These are phyloP conservation scores for Hemisphaericaspora lyxosophila DNA, from an alignment of 1,139 yeast genomes.

Conservation along the genomic window DNA sequence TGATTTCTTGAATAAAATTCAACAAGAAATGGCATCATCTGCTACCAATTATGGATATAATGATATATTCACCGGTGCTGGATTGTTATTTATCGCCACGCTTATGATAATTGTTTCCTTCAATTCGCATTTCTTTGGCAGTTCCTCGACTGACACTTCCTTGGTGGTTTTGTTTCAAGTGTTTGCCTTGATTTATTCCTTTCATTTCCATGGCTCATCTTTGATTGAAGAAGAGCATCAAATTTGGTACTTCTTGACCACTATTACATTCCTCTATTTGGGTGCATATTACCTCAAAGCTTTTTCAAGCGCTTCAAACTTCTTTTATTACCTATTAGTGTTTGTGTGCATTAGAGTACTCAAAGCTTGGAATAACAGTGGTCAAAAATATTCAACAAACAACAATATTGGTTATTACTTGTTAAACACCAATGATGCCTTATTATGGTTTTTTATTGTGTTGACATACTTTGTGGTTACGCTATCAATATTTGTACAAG, in stretches of 20 bases:
- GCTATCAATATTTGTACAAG: slow-evolving; percentile 28
- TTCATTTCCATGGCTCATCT: slow-evolving; percentile 82
- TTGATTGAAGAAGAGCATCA: slow-evolving; percentile 97
- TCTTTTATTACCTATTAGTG: slow-evolving; percentile 25
- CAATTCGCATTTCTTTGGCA: slow-evolving; percentile 17
- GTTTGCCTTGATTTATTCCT: slow-evolving; percentile 47
- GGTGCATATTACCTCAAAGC: slow-evolving; percentile 14
- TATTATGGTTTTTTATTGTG: slow-evolving; percentile 52
- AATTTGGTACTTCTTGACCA: slow-evolving; percentile 84
- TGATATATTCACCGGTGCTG: slow-evolving; percentile 51
- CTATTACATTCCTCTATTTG: slow-evolving; percentile 23
- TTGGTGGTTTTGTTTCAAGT: slow-evolving; percentile 24
- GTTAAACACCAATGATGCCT: slow-evolving; percentile 23
- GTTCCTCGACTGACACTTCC: slow-evolving; percentile 10
- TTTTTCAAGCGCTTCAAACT: slow-evolving; percentile 5
- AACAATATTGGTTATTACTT: slow-evolving; percentile 49
- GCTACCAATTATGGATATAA: slow-evolving; percentile 72
- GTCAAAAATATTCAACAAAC: slow-evolving; percentile 67
- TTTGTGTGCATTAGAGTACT: slow-evolving; percentile 54
- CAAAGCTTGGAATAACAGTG: slow-evolving; percentile 89
- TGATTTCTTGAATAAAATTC: slow-evolving; percentile 49
- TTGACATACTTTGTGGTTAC: slow-evolving; percentile 36
- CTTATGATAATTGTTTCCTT: slow-evolving; percentile 21
- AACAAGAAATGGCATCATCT: slow-evolving; percentile 56
- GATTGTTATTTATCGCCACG: slow-evolving; percentile 29